phyloP scores from a whole-genome alignment of 2,329 filamentous ascomycete species.

The Colletotrichum eleusines region DNA sequence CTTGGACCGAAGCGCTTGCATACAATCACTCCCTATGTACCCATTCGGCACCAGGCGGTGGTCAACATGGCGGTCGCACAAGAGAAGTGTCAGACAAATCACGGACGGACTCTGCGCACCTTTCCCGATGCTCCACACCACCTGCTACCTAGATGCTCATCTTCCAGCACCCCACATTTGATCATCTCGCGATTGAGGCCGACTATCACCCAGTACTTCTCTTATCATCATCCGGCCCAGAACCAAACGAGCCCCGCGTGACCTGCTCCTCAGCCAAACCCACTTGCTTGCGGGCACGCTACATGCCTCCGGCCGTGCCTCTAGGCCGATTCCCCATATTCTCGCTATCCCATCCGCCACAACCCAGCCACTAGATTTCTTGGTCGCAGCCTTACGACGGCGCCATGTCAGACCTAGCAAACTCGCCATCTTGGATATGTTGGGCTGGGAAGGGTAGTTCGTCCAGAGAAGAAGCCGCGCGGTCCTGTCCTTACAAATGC shows the following conservation, averaged over 20 bases:
- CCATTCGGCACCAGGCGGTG: conserved; percentile 18
- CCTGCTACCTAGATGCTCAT: background rate
- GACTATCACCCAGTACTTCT: conserved; percentile 30
- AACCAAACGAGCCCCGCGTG: conserved; percentile 30
- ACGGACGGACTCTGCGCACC: conserved; percentile 34
- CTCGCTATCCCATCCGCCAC: conserved; percentile 31
- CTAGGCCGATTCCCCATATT: conserved; percentile 20
- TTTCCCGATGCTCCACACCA: conserved; percentile 37
- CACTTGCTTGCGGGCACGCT: conserved; percentile 9
- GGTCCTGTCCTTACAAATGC: background rate
- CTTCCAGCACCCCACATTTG: conserved; percentile 37
- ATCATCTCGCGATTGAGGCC: conserved; percentile 20
- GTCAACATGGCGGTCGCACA: conserved; percentile 33
- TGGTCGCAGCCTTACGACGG: conserved; percentile 27
- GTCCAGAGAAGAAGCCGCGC: background rate
- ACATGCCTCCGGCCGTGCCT: conserved; percentile 2
- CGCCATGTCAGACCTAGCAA: conserved; percentile 32
- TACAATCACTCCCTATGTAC: conserved; percentile 3
- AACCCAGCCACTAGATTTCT: conserved; percentile 23
- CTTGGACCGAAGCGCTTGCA: conserved; percentile 13
- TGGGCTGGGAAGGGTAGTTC: background rate
- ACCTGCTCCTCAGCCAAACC: conserved; percentile 35
- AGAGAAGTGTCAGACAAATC: conserved; percentile 37
- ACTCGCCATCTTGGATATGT: background rate
- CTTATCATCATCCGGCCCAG: conserved; percentile 26